Base-by-base conservation (phyloP, 2,329 filamentous ascomycete species). In the Fusarium vanettenii region DNA sequence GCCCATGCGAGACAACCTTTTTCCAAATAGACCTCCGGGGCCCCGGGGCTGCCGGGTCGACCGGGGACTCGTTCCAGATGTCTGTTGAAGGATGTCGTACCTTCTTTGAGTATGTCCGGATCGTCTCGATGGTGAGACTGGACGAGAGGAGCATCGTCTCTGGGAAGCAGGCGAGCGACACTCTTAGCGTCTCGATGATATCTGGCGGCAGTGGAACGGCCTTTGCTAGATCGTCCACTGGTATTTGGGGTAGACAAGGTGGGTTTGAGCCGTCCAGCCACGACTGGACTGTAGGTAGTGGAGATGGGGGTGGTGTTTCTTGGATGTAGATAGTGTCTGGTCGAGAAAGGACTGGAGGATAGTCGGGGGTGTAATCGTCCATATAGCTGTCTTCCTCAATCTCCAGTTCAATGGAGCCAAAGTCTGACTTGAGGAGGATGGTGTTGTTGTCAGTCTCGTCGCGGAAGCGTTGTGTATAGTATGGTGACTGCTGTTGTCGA, bases 141-240 rank as follows among this genome's bases (percentile, higher is more conserved):
- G 86, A 87, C 6, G 88, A 87, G 13, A 87, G 82, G 1, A 91
- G 85, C 86, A 90, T 89, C 1, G 89, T 90, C 73, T 90, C 89
- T 0, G 89, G 89, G 71, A 91, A 91, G 74, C 87, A 90, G 6
- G 85, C 82, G 13, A 90, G 86, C 0, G 87, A 89, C 7, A 89
- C 84, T 31, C 87, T 83, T 5, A 91, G 81, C 0, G 85, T 89
- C 67, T 91, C 89, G 45, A 90, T 79, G 4, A 89, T 84, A 29
- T 90, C 85, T 1, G 87, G 85, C 0, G 89, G 87, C 0, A 91
- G 82, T 1, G 87, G 89, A 7, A 90, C 80, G 0, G 81, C 80
- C 57, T 80, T 82, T 5, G 84, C 82, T 11, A 83, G 60, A 52
- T 85, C 83, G 3, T 85, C 83, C n/a, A 73, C 72, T 5, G 78